A percentile compares a stretch with the other conserved stretches of the same genome.
phyloP scores from a whole-genome alignment of 805 yeast species.

The Saccharomycopsis guyanensis region DNA sequence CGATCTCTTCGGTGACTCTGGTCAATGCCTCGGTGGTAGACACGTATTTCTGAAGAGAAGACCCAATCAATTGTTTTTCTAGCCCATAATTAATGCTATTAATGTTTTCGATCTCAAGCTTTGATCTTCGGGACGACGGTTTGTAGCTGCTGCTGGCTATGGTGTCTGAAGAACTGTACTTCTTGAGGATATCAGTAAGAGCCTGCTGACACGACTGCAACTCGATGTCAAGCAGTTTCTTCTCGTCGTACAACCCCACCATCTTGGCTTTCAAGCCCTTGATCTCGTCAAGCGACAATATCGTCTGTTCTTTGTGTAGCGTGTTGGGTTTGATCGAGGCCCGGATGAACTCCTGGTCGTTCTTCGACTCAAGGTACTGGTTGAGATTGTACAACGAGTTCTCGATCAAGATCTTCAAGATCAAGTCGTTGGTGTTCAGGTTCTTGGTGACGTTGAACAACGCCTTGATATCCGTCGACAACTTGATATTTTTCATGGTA shows the following conservation, averaged over 20 bases:
- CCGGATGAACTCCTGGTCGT: constrained; percentile 10
- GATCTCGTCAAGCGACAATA: constrained; percentile 19
- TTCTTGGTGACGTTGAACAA: constrained; percentile 19
- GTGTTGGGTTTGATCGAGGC: background rate
- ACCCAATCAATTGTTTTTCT: constrained; percentile 17
- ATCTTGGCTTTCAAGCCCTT: constrained; percentile 15
- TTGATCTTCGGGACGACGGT: constrained; percentile 13
- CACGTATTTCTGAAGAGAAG: constrained; percentile 12
- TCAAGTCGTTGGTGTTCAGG: constrained; percentile 21
- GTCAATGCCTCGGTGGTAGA: constrained; percentile 4
- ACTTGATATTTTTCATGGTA: constrained; percentile 13
- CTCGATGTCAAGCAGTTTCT: background rate
- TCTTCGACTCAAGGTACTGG: constrained; percentile 11
- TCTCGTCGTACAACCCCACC: constrained; percentile 1
- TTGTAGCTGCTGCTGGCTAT: constrained; percentile 6
- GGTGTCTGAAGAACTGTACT: constrained; percentile 7
- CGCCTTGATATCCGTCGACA: constrained; percentile 16
- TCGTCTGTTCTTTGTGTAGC: constrained; percentile 2
- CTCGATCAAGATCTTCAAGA: constrained; percentile 36
- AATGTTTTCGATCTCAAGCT: constrained; percentile 18
- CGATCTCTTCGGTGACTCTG: constrained; percentile 6
- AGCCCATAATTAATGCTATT: constrained; percentile 13
- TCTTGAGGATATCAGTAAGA: constrained; percentile 13
- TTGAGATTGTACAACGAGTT: constrained; percentile 31
- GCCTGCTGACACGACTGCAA: constrained; percentile 8